These are phyloP conservation scores for Detonula confervacea DNA, from an alignment of 352 stramenopile genomes.

Conservation along the genomic window DNA sequence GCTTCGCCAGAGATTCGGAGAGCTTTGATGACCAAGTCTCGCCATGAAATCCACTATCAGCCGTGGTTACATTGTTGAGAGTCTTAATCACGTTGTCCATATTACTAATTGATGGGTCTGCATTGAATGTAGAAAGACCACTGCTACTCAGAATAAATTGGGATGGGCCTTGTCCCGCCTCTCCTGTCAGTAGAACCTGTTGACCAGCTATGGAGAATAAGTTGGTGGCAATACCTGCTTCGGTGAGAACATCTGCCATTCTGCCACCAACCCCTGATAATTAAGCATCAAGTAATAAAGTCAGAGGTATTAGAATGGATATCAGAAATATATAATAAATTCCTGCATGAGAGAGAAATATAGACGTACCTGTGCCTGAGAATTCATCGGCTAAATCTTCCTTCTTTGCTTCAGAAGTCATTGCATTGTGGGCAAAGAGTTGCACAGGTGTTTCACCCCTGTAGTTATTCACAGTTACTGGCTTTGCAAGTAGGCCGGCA, in stretches of 20 bases:
- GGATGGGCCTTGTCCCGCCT: conserved; percentile 28
- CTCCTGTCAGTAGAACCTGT: conserved; percentile 40
- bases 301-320: background rate
- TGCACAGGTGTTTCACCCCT: conserved; percentile 39
- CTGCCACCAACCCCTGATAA: conserved; percentile 49
- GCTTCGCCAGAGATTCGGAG: background rate
- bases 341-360: background rate
- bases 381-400: conserved; percentile 45
- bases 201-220: conserved; percentile 56
- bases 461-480: conserved; percentile 55
- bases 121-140: conserved; percentile 52
- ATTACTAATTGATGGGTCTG: conserved; percentile 34
- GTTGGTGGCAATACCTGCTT: conserved; percentile 38
- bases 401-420: conserved; percentile 36
- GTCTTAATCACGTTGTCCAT: conserved; percentile 57
- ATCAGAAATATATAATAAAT: background rate
- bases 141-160: conserved; percentile 35
- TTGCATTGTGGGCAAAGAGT: conserved; percentile 73
- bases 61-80: conserved; percentile 59
- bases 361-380: conserved; percentile 36
- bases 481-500: conserved; percentile 66
- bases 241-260: conserved; percentile 54
- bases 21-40: conserved; percentile 70
- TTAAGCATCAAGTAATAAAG: background rate
- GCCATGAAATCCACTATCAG: conserved; percentile 56